phyloP scores from a whole-genome alignment of 768 basidiomycete genomes.

The Auricularia sp. region DNA sequence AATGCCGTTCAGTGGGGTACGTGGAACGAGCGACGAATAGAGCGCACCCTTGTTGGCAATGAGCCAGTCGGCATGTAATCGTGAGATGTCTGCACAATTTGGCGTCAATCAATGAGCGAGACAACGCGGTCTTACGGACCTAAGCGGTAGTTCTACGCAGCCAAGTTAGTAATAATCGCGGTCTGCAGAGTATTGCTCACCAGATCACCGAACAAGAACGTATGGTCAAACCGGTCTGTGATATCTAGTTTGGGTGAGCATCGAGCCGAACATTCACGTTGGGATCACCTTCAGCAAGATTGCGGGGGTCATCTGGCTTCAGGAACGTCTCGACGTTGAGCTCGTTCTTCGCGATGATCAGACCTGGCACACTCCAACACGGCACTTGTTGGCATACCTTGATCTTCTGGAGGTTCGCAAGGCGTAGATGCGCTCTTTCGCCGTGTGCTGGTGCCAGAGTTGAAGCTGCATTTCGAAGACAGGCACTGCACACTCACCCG shows the following conservation, averaged over 20 bases:
- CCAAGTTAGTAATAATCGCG: too few relatives aligned
- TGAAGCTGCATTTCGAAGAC: not conserved
- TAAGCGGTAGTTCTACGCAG: slow-evolving; percentile 60
- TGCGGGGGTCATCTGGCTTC: slow-evolving; percentile 48
- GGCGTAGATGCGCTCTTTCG: slow-evolving; percentile 62
- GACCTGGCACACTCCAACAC: not conserved
- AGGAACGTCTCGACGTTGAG: slow-evolving; percentile 74
- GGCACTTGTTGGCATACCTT: slow-evolving; percentile 37
- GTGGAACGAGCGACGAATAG: not conserved
- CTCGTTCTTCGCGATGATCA: slow-evolving; percentile 40
- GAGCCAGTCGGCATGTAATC: slow-evolving; percentile 91
- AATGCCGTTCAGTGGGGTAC: slow-evolving; percentile 5
- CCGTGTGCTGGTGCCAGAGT: slow-evolving; percentile 48
- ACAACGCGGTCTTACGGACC: not conserved
- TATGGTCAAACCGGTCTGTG: slow-evolving; percentile 81
- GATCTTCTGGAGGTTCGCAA: slow-evolving; percentile 83
- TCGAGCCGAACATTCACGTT: not conserved
- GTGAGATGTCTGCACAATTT: slow-evolving; percentile 47
- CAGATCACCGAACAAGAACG: slow-evolving; percentile 83
- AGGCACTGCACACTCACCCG: slow-evolving; percentile 37
- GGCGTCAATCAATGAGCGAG: too few relatives aligned
- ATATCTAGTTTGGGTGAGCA: slow-evolving; percentile 39
- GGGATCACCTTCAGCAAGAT: slow-evolving; percentile 54
- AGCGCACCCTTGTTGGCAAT: slow-evolving; percentile 63
- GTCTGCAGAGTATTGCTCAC: too few relatives aligned